Evolutionary conservation across 2,329 filamentous ascomycete species (phyloP), one percentile per base, ranked within the genome.

Genomic region (Phyllosticta citrichinensis): DNA sequence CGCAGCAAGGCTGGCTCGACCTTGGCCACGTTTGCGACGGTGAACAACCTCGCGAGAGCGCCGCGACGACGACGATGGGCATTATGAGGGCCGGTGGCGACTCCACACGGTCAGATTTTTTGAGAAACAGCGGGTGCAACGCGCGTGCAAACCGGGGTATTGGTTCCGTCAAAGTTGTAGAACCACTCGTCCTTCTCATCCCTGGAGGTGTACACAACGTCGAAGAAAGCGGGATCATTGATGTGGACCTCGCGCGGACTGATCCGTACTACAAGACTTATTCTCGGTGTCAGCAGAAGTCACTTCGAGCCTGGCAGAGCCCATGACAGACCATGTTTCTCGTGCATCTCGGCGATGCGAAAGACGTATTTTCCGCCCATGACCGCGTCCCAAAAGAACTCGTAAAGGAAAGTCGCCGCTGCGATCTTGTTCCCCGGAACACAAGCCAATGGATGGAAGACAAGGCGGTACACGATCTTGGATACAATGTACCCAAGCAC

Each of bases 231-330:
- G 2, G 66, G 63, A 55, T 71, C 69, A 3, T 61, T 56, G 55
- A 71, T 66, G 20, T 65, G 69, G 8, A 72, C 61, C 64, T 73
- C 70, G 52, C 69, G 58, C 6, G 70, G 70, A 40, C 65, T 71
- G 63, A 72, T 70, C 35, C 70, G 69, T 1, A 72, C 66, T 17
- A 72, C 68, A 0, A 70, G 70, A 2, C 70, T 69, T 72, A 30
- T 24, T n/a, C 19, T 2, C 1, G 19, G 17, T 51, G 8, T 51
- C 11, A 17, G 17, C 47, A n/a, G 14, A 51, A 51, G 9, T 4
- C 17, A 20, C 14, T 1, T 51, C 47, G 47, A 51, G 2, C 10
- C 17, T 17, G 47, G 14, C 27, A 8, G n/a, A 40, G 11, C 6
- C 11, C 19, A 30, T 12, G 8, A 1, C 52, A 8, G n/a, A 40